Evolutionary conservation across 768 basidiomycete genomes (phyloP), one percentile per base, ranked within the genome.

Genomic region (Mycena maculata): DNA sequence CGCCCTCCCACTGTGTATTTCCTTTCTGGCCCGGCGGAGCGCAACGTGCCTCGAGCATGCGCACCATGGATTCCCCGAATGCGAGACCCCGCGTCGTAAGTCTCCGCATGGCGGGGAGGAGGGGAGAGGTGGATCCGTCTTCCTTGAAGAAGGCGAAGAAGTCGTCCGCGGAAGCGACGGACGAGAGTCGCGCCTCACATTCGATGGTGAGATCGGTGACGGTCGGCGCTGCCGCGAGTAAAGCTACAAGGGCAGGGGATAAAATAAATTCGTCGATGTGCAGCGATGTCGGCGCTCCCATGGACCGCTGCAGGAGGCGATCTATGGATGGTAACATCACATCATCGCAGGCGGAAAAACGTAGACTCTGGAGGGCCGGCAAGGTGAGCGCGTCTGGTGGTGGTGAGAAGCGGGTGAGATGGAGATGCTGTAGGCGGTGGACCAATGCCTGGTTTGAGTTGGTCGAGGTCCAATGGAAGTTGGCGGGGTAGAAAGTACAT

Each of bases 251-350:
- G 7, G 57, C 55, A 3, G 18, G 36, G 2, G 36, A 41, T 18
- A 4, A 6, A 2, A 8, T 10, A 16, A 64, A 58, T 4, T 41
- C 28, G 48, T 58, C 55, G 39, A 58, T 64, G 39, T 42, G 48
- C n/a, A 64, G n/a, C 9, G 55, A 23, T 4, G 28, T 52, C 13
- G 31, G 63, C 27, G 55, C 25, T 11, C 55, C 55, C 63, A 58
- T 57, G 30, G 63, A 64, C 18, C 63, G 45, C 30, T 64, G 55
- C 0, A 64, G 30, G 36, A 64, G 45, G 56, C 38, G 45, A n/a
- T 57, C 41, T 2, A 64, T 6, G 11, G 63, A 64, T 3, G 38
- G 23, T 1, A 64, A n/a, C 33, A 38, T 39, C 25, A 12, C 9
- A 38, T 11, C 28, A 16, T 57, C 54, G 3, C 2, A 10, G 3